phyloP scores from a whole-genome alignment of 139 green algal species.

The Eudorina sp. region DNA sequence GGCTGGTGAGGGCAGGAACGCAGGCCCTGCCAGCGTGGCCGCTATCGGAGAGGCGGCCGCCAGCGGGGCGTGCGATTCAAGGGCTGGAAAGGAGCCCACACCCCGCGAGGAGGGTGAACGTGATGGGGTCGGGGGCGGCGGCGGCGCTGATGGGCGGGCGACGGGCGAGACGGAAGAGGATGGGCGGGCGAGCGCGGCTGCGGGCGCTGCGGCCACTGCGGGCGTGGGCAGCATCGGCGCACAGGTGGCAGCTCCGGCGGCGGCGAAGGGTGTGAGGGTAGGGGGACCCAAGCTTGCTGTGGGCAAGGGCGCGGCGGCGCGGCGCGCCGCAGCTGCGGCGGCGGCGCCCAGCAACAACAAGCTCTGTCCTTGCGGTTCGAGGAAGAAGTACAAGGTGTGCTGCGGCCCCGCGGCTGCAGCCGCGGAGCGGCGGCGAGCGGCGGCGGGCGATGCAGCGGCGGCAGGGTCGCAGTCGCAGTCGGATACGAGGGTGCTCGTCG shows the following conservation, averaged over 20 bases:
- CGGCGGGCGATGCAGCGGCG: neutral
- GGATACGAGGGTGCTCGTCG: neutral
- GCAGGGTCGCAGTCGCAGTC: neutral
- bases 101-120: neutral
- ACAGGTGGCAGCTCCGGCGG: neutral
- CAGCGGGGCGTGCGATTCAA: no score
- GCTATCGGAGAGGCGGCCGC: no score
- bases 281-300: neutral
- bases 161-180: neutral
- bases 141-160: neutral
- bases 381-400: conserved; percentile 73
- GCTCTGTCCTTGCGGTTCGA: conserved; percentile 56
- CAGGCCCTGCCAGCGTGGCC: neutral
- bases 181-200: neutral
- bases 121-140: neutral
- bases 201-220: neutral
- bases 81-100: neutral
- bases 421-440: conserved; percentile 1
- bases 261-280: neutral
- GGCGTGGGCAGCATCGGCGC: neutral
- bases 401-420: conserved; percentile 51
- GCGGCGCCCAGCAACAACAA: conserved; percentile 48
- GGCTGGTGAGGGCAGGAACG: no score
- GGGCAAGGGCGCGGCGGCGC: neutral
- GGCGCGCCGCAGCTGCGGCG: neutral